These are phyloP conservation scores for Golovinomyces cichoracearum DNA, from an alignment of 2,329 filamentous ascomycete species.

Conservation along the genomic window DNA sequence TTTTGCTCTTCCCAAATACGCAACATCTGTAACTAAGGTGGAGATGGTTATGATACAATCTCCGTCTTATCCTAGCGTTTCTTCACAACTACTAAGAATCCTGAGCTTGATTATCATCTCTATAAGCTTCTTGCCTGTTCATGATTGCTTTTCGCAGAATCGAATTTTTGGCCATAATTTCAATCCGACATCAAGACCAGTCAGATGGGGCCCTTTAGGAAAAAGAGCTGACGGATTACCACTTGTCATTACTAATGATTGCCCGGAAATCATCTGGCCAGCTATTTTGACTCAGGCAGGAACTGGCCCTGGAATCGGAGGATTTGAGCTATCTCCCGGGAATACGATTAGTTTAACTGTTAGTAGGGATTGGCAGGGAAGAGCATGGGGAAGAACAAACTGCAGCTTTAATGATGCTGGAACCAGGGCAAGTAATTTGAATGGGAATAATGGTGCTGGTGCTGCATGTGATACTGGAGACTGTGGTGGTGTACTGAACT, in stretches of 20 bases:
- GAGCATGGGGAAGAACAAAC: slow-evolving; percentile 63
- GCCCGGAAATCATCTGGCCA: slow-evolving; percentile 46
- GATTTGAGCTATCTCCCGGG: slow-evolving; percentile 39
- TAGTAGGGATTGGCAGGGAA: slow-evolving; percentile 50
- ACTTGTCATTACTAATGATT: slow-evolving; percentile 45
- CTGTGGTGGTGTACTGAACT: slow-evolving; percentile 44
- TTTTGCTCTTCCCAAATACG: too few relatives aligned
- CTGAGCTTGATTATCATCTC: slow-evolving; percentile 5
- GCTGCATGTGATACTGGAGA: slow-evolving; percentile 48
- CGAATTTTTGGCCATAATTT: slow-evolving; percentile 5
- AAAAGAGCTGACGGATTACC: slow-evolving; percentile 22
- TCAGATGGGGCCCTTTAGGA: slow-evolving; percentile 10
- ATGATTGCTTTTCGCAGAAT: slow-evolving; percentile 6
- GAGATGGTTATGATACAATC: background rate
- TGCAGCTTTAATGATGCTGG: slow-evolving; percentile 48
- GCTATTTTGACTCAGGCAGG: slow-evolving; percentile 50
- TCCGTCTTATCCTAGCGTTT: background rate
- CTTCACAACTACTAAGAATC: background rate
- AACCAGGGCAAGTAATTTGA: slow-evolving; percentile 22
- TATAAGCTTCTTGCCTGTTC: slow-evolving; percentile 5
- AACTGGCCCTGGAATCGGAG: slow-evolving; percentile 36
- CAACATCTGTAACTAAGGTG: too few relatives aligned
- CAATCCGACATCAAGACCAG: slow-evolving; percentile 5
- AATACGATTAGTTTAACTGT: slow-evolving; percentile 36
- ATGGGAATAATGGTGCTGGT: slow-evolving; percentile 19